Conservation (phyloP, 129 eudicot genomes). For the Centella asiatica region DNA sequence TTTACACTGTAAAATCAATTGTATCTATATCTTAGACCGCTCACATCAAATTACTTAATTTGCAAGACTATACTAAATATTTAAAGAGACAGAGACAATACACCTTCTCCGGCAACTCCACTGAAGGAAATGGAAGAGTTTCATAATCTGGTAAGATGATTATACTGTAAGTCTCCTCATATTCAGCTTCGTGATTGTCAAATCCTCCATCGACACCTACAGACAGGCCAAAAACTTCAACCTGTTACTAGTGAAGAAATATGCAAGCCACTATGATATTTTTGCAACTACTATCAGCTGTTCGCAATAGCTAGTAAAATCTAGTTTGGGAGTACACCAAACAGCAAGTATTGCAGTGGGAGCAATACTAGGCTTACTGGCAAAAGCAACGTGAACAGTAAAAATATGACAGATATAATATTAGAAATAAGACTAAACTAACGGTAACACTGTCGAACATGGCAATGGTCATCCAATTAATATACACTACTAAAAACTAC, state of each 20-base stretch:
- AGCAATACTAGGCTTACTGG: too few species aligned
- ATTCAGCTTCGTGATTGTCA: conserved; percentile 67
- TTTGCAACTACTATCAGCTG: not conserved
- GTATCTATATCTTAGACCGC: not conserved
- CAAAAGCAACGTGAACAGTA: too few species aligned
- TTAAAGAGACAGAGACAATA: not conserved
- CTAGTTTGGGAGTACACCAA: too few species aligned
- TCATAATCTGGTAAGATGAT: conserved; percentile 65
- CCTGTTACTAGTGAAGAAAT: not conserved
- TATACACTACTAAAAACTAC: too few species aligned
- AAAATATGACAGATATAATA: too few species aligned
- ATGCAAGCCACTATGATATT: not conserved
- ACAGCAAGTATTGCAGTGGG: too few species aligned
- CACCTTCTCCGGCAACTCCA: conserved; percentile 85
- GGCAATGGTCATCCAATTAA: too few species aligned
- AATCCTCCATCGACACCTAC: conserved; percentile 85
- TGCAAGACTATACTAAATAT: not conserved
- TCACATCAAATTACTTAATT: not conserved
- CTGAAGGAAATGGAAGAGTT: conserved; percentile 77
- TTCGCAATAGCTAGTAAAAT: too few species aligned
- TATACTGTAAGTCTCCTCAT: conserved; percentile 59
- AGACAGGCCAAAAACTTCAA: conserved; percentile 10
- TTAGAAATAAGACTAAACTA: too few species aligned
- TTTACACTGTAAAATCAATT: not conserved
- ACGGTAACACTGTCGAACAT: too few species aligned